phyloP scores from a whole-genome alignment of 768 basidiomycete genomes.

The Leccinum arenicola region DNA sequence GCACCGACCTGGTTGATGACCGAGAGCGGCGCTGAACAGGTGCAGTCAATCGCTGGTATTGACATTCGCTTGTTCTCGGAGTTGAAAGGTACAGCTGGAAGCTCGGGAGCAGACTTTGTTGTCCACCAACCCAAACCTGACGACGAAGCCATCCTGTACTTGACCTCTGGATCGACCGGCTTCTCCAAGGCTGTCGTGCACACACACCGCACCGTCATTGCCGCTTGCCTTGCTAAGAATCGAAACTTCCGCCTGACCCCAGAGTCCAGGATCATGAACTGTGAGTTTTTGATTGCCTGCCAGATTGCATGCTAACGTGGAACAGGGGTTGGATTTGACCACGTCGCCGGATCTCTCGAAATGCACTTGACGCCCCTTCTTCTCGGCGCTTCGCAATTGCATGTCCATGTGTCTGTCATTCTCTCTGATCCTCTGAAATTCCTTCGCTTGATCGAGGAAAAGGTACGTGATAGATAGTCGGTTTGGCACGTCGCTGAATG shows the following conservation, averaged over 20 bases:
- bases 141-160: background rate
- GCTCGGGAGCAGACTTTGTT: slow-evolving; percentile 2
- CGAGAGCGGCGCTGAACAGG: slow-evolving; percentile 26
- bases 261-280: slow-evolving; percentile 27
- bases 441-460: background rate
- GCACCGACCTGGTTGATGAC: slow-evolving; percentile 31
- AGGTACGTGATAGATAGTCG: background rate
- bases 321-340: slow-evolving; percentile 38
- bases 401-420: slow-evolving; percentile 15
- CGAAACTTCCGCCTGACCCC: background rate
- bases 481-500: background rate
- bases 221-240: background rate
- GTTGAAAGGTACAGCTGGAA: slow-evolving; percentile 18
- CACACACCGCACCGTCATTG: background rate
- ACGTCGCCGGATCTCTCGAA: slow-evolving; percentile 39
- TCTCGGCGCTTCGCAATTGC: slow-evolving; percentile 22
- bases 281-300: slow-evolving; percentile 9
- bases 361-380: slow-evolving; percentile 34
- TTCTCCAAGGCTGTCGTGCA: background rate
- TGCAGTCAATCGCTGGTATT: slow-evolving; percentile 22
- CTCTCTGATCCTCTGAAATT: slow-evolving; percentile 11
- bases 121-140: slow-evolving; percentile 1
- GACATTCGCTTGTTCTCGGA: slow-evolving; percentile 26
- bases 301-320: background rate
- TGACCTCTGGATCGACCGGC: background rate